Conservation (phyloP, 148 eudicot species). For the Diospyros lotus region DNA sequence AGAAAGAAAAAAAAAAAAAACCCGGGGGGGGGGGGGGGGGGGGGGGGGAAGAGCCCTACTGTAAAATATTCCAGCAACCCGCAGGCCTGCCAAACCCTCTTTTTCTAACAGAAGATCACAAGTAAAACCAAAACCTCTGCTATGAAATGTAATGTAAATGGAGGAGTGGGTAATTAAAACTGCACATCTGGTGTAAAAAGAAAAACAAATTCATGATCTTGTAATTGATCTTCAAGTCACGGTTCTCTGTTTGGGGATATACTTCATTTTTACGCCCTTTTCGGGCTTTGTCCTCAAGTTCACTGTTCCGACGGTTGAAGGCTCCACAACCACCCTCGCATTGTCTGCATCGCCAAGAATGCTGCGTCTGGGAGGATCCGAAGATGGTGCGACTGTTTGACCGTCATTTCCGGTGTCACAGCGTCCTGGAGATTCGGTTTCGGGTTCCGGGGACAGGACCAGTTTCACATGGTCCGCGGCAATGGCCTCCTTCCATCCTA, state of each 20-base stretch:
- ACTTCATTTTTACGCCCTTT: slow-evolving; percentile 43
- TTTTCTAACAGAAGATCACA: too few relatives aligned
- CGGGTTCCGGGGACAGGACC: slow-evolving; percentile 36
- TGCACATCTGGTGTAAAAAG: not conserved
- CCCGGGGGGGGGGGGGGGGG: not conserved
- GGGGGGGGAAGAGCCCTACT: too few relatives aligned
- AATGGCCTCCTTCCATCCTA: slow-evolving; percentile 92
- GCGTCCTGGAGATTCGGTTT: slow-evolving; percentile 28
- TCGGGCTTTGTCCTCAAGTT: slow-evolving; percentile 37
- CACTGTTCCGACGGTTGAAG: slow-evolving; percentile 18
- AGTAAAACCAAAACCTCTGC: too few relatives aligned
- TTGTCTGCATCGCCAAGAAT: slow-evolving; percentile 27
- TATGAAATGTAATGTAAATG: not conserved
- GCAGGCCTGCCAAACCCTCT: slow-evolving; percentile 13
- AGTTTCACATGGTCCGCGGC: slow-evolving; percentile 57
- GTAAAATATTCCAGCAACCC: too few relatives aligned
- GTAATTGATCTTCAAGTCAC: slow-evolving; percentile 19
- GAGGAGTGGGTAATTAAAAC: not conserved
- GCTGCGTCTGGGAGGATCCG: slow-evolving; percentile 19
- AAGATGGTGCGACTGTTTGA: slow-evolving; percentile 18
- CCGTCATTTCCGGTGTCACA: slow-evolving; percentile 19
- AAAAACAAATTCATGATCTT: too few relatives aligned
- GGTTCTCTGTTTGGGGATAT: slow-evolving; percentile 49
- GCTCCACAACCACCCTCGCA: slow-evolving; percentile 8
- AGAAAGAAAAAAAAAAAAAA: too few relatives aligned